These are phyloP conservation scores for Pleurotus eryngii DNA, from an alignment of 768 basidiomycete genomes.

Conservation along the genomic window DNA sequence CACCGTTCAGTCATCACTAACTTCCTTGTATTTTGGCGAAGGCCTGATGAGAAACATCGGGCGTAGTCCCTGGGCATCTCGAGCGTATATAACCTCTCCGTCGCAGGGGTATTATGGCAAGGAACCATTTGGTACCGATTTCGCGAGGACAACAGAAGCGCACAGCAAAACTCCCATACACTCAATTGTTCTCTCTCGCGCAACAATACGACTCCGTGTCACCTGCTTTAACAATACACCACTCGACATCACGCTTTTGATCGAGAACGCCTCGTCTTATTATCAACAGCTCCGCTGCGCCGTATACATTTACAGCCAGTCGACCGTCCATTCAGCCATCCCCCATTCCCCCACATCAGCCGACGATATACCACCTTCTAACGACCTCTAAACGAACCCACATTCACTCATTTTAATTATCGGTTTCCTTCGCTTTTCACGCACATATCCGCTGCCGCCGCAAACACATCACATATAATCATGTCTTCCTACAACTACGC, in stretches of 20 bases:
- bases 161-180: conserved; percentile 2
- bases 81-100: conserved; percentile 27
- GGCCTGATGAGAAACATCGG: conserved; percentile 4
- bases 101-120: conserved; percentile 9
- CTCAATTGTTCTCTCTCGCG: conserved; percentile 5
- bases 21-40: background rate
- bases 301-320: conserved; percentile 1
- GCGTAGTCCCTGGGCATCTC: conserved; percentile 2
- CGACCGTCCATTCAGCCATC: background rate
- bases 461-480: conserved; percentile 17
- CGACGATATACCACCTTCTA: background rate
- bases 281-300: background rate
- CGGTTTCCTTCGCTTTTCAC: background rate
- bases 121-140: conserved; percentile 9
- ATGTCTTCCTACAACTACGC: conserved; percentile 48
- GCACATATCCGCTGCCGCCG: background rate
- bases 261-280: conserved; percentile 4
- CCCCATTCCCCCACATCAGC: background rate
- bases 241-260: conserved; percentile 3
- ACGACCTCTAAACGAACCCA: conserved; percentile 6
- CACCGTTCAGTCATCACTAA: conserved; percentile 9
- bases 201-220: conserved; percentile 3
- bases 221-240: conserved; percentile 5
- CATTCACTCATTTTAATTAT: conserved; percentile 3
- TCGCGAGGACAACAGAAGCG: conserved; percentile 7